A percentile compares a stretch with the other conserved stretches of the same genome.
Conservation (phyloP, 2,329 filamentous ascomycete species). For the Cladosporium cucumerinum region DNA sequence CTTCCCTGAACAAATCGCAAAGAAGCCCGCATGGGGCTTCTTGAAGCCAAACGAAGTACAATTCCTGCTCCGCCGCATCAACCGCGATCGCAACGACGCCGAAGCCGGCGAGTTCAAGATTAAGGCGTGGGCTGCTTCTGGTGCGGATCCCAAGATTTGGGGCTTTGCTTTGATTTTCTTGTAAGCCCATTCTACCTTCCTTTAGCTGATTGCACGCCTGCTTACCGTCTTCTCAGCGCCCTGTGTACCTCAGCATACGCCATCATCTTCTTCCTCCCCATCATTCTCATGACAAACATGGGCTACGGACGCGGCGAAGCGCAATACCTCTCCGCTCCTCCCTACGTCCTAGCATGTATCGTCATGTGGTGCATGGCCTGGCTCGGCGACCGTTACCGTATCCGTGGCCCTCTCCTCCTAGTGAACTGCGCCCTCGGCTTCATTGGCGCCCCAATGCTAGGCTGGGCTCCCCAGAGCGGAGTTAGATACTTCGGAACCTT, state of each 20-base stretch:
- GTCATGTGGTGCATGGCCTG: conserved; percentile 28
- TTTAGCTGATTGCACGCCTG: not conserved
- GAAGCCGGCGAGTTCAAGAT: conserved; percentile 15
- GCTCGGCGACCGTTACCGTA: conserved; percentile 23
- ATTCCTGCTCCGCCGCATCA: conserved; percentile 18
- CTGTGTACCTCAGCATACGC: conserved; percentile 48
- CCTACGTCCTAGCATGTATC: conserved; percentile 33
- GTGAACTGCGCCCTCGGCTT: conserved; percentile 26
- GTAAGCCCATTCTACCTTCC: not conserved
- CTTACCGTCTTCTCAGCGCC: conserved; percentile 22
- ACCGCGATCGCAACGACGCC: conserved; percentile 15
- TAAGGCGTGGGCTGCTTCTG: conserved; percentile 48
- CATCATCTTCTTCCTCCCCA: conserved; percentile 69
- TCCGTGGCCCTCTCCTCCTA: conserved; percentile 22
- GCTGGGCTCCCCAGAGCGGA: conserved; percentile 22
- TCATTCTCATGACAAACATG: conserved; percentile 62
- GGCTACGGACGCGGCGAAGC: conserved; percentile 59
- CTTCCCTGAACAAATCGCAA: conserved; percentile 20
- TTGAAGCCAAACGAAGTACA: conserved; percentile 28
- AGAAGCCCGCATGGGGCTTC: conserved; percentile 38
- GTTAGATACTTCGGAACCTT: conserved; percentile 67
- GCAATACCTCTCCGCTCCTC: conserved; percentile 50
- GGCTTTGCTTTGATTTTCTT: conserved; percentile 50
- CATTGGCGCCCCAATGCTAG: conserved; percentile 26
- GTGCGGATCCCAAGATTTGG: conserved; percentile 52